Percentiles rank a stretch among this genome's conserved stretches.
These are phyloP conservation scores for Parascedosporium putredinis DNA, from an alignment of 2,329 filamentous ascomycete species.

Conservation along the genomic window DNA sequence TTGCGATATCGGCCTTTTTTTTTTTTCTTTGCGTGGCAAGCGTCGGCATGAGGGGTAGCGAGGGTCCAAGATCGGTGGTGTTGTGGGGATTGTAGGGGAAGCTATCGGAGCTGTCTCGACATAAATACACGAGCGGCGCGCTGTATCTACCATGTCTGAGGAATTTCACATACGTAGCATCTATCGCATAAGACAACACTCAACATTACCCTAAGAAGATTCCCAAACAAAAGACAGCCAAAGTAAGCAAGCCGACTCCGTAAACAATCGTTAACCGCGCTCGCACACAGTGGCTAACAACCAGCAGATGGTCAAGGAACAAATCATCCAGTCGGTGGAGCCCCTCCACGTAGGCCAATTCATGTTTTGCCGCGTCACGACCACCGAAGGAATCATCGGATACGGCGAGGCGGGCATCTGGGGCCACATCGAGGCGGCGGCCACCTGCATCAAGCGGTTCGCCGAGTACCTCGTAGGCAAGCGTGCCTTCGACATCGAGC, in stretches of 20 bases:
- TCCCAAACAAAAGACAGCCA: not conserved
- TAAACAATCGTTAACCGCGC: no score
- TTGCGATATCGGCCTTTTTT: not conserved
- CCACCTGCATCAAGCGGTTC: conserved; percentile 6
- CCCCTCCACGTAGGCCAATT: conserved; percentile 34
- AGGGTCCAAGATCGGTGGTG: not conserved
- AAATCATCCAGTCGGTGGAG: not conserved
- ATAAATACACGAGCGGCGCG: not conserved
- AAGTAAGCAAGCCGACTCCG: not conserved
- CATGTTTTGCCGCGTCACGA: conserved; percentile 16
- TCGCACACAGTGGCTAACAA: no score
- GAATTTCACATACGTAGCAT: no score
- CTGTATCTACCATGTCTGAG: no score
- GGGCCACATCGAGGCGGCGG: conserved; percentile 2
- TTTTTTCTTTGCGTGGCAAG: no score
- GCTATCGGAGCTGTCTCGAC: not conserved
- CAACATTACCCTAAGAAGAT: not conserved
- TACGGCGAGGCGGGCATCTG: conserved; percentile 3
- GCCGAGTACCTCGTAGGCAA: conserved; percentile 3
- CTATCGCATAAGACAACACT: not conserved
- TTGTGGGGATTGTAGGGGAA: no score
- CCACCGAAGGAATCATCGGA: conserved; percentile 1
- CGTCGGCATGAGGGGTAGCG: not conserved
- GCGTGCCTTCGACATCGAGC: conserved; percentile 9
- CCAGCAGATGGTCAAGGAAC: not conserved